phyloP scores from a whole-genome alignment of 352 stramenopile genomes.

The Saprolegnia diclina region DNA sequence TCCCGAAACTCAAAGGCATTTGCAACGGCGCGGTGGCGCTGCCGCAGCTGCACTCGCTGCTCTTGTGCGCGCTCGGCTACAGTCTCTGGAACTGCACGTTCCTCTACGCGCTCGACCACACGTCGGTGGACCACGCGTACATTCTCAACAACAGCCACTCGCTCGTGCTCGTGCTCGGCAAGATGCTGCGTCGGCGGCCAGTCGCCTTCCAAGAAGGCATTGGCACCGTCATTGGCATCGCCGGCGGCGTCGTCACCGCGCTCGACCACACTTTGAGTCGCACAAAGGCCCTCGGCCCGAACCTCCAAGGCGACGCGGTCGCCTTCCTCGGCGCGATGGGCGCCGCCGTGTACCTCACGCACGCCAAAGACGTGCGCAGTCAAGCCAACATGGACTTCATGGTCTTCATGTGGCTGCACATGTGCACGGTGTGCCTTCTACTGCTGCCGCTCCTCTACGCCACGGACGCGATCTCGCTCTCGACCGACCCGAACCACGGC shows the following conservation, averaged over 20 bases:
- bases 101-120: conserved; percentile 66
- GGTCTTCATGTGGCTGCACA: conserved; percentile 56
- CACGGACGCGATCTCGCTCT: conserved; percentile 46
- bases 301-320: conserved; percentile 61
- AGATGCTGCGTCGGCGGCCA: conserved; percentile 51
- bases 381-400: conserved; percentile 60
- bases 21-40: conserved; percentile 26
- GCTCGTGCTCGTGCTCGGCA: conserved; percentile 67
- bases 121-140: conserved; percentile 75
- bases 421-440: conserved; percentile 59
- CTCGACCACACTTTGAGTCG: conserved; percentile 43
- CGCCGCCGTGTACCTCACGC: conserved; percentile 65
- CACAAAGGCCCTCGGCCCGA: conserved; percentile 36
- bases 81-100: conserved; percentile 45
- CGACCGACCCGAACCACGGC: conserved; percentile 55
- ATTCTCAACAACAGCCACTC: conserved; percentile 88
- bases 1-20: conserved; percentile 28
- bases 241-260: conserved; percentile 67
- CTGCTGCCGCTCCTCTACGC: conserved; percentile 42
- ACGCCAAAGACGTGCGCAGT: conserved; percentile 56
- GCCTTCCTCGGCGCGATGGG: conserved; percentile 65
- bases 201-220: conserved; percentile 73
- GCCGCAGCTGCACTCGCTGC: conserved; percentile 26
- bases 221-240: conserved; percentile 69
- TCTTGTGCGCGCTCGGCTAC: conserved; percentile 33